Conservation (phyloP, 192 early-diverging fungal species). For the Coemansia sp. region DNA sequence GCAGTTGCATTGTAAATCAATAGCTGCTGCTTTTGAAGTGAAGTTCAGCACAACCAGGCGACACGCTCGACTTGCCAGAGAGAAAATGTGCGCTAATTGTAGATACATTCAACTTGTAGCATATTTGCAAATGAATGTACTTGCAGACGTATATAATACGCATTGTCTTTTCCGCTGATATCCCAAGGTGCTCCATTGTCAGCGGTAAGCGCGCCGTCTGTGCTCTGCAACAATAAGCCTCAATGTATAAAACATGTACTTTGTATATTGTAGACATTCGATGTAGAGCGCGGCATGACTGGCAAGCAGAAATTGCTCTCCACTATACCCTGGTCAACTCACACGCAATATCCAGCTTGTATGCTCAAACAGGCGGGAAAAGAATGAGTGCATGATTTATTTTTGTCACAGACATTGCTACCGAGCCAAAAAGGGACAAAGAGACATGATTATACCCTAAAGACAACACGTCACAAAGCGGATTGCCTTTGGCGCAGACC, state of each 20-base stretch:
- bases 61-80: neutral
- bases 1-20: neutral
- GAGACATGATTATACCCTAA: neutral
- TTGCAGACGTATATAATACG: neutral
- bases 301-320: neutral
- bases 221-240: neutral
- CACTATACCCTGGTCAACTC: neutral
- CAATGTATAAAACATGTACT: neutral
- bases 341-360: neutral
- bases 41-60: neutral
- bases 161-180: neutral
- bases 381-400: neutral
- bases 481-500: neutral
- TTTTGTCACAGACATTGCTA: conserved; percentile 1
- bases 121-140: neutral
- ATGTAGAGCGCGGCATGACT: neutral
- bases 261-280: neutral
- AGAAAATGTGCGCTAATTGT: neutral
- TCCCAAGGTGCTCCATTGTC: neutral
- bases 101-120: neutral
- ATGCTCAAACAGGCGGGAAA: neutral
- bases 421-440: neutral
- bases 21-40: neutral
- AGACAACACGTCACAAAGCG: conserved; percentile 3
- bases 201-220: neutral